A percentile compares a stretch with the other conserved stretches of the same genome.
Conservation (phyloP, 768 basidiomycete genomes). For the Lentinus tigrinus region DNA sequence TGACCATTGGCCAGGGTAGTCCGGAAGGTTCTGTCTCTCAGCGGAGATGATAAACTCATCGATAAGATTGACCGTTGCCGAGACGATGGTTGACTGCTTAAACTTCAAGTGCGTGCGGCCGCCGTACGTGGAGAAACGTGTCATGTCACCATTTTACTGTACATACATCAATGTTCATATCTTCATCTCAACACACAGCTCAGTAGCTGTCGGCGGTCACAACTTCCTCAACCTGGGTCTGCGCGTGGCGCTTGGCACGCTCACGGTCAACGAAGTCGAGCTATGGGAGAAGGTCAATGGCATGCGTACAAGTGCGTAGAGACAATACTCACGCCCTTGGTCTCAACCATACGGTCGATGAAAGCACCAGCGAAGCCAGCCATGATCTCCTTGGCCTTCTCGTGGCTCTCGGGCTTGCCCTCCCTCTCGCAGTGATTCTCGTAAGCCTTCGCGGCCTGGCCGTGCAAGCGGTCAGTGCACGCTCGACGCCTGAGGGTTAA, state of each 20-base stretch:
- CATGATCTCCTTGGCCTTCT: slow-evolving; percentile 54
- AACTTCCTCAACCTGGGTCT: neutral
- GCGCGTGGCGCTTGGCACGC: slow-evolving; percentile 37
- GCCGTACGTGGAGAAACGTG: too few relatives aligned
- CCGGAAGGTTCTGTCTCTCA: too few relatives aligned
- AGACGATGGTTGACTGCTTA: too few relatives aligned
- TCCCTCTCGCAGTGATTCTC: slow-evolving; percentile 49
- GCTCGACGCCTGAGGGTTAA: neutral
- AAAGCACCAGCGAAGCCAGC: slow-evolving; percentile 58
- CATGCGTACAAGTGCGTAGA: neutral
- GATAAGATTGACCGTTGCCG: too few relatives aligned
- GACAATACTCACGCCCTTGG: slow-evolving; percentile 46
- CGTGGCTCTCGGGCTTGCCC: slow-evolving; percentile 51
- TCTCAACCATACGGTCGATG: slow-evolving; percentile 54
- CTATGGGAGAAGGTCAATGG: slow-evolving; percentile 13
- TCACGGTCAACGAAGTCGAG: slow-evolving; percentile 46
- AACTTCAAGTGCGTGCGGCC: too few relatives aligned
- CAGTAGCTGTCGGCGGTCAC: slow-evolving; percentile 11
- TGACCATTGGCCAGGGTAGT: too few relatives aligned
- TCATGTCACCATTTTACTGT: too few relatives aligned
- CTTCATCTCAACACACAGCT: neutral
- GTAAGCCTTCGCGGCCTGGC: slow-evolving; percentile 62
- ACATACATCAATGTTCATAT: slow-evolving; percentile 2
- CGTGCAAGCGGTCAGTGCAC: neutral
- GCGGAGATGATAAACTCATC: too few relatives aligned